Evolutionary conservation across 495 filamentous ascomycete genomes (phyloP).

Genomic region (Acidomyces sp.): DNA sequence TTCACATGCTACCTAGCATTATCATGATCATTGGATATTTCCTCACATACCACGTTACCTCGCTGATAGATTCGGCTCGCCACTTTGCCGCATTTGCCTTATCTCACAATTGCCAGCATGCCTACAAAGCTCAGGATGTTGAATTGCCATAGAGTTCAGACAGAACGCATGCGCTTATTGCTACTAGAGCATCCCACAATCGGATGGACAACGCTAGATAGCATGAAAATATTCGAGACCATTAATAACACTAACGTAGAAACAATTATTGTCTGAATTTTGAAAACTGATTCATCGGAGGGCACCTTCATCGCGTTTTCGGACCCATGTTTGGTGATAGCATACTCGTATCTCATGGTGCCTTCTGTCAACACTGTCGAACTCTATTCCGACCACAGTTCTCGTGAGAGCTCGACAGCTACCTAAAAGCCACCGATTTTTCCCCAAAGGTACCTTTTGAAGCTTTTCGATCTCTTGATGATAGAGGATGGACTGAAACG

Average conservation of each 20-base stretch:
- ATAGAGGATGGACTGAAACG: slow-evolving; percentile 15
- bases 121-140: neutral
- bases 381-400: slow-evolving; percentile 43
- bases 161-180: slow-evolving; percentile 15
- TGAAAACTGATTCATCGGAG: neutral
- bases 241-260: neutral
- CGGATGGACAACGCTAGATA: neutral
- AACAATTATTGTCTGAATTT: neutral
- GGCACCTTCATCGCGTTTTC: neutral
- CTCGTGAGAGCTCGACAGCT: slow-evolving; percentile 33
- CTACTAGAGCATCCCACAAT: neutral
- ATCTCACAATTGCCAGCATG: neutral
- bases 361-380: slow-evolving; percentile 47
- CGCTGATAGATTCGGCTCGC: too few relatives aligned
- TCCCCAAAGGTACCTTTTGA: slow-evolving; percentile 11
- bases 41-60: too few relatives aligned
- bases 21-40: too few relatives aligned
- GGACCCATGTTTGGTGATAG: neutral
- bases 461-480: slow-evolving; percentile 5
- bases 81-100: neutral
- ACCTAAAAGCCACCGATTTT: slow-evolving; percentile 18
- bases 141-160: neutral
- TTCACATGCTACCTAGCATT: too few relatives aligned
- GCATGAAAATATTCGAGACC: neutral
- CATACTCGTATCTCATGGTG: slow-evolving; percentile 56